A percentile compares a stretch with the other conserved stretches of the same genome.
Evolutionary conservation across 352 stramenopile species (phyloP).

Genomic region (Phytophthora pistaciae): DNA sequence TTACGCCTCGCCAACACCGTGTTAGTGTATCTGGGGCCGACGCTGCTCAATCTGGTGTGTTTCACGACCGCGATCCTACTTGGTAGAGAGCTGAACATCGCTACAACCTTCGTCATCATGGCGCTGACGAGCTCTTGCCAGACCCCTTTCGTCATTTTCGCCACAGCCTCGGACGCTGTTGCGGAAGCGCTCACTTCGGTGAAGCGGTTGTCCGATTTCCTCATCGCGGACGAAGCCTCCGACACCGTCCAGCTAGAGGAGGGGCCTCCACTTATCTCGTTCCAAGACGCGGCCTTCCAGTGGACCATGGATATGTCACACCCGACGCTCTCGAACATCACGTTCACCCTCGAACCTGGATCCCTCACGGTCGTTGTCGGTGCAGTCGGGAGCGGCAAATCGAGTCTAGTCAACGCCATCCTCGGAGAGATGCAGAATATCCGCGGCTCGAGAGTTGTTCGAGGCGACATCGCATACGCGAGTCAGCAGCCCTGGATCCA

Average conservation of each 20-base stretch:
- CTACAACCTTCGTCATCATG: constrained; percentile 93
- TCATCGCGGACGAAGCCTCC: constrained; percentile 1
- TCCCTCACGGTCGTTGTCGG: constrained; percentile 60
- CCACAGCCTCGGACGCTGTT: constrained; percentile 47
- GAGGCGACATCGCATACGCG: constrained; percentile 44
- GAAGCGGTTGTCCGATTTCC: constrained; percentile 16
- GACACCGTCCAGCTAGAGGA: not conserved
- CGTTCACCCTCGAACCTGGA: constrained; percentile 68
- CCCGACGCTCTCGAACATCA: constrained; percentile 27
- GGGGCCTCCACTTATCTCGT: not conserved
- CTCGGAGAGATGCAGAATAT: constrained; percentile 53
- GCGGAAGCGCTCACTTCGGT: constrained; percentile 49
- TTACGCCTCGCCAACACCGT: constrained; percentile 64
- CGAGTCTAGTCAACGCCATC: constrained; percentile 61
- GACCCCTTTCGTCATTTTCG: constrained; percentile 56
- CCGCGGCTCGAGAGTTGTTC: constrained; percentile 23
- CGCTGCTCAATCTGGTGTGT: constrained; percentile 76
- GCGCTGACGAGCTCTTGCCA: constrained; percentile 77
- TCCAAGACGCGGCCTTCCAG: constrained; percentile 22
- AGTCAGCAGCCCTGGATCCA: constrained; percentile 61
- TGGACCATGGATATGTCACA: constrained; percentile 2
- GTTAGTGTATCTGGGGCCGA: constrained; percentile 50
- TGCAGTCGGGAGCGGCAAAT: constrained; percentile 53
- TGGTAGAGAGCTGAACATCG: constrained; percentile 89
- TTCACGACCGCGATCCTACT: constrained; percentile 74